Evolutionary conservation across 352 stramenopile genomes (phyloP), one percentile per base, ranked within the genome.

Genomic region (Pythium scleroteichum): DNA sequence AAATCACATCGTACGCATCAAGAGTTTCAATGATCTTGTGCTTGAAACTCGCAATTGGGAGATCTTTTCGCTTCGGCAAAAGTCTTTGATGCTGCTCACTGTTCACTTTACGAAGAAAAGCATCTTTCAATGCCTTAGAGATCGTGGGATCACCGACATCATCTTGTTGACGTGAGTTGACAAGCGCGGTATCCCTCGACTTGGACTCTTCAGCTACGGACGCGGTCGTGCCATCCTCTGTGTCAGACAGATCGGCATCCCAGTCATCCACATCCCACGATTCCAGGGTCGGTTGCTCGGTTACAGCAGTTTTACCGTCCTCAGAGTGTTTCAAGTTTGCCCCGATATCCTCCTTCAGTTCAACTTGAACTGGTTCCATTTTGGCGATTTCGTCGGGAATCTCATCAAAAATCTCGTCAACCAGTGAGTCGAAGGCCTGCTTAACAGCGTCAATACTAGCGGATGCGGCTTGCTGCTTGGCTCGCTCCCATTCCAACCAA

Each of bases 1-100:
- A 68, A 23, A 99, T 75, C 16, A 99, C 94, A 38, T 98, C 73
- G 64, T 96, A 83, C 17, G 68, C 49, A 17, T 68, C 66, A 20
- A 99, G 47, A 27, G 83, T 73, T 0, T 77, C 61, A 10, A 99
- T 58, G 41, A 99, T 84, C 45, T 97, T 66, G 17, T 69, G 41
- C 51, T 87, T 84, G 49, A 89, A 94, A 3, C 71, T 66, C 6
- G 77, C 76, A 49, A 97, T 97, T 0, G 94, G 94, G 32, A 98
- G 64, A 22, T 75, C 57, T 35, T 71, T 57, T 4, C 90, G 82
- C 4, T 76, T 72, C 13, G 55, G 47, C 7, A 79, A 68, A 16
- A 91, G 73, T 2, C 73, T 71, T 49, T 59, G 29, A 45, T 52
- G 55, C 24, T 65, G 58, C 2, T 55, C 13, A 23, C 24, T 52